phyloP scores from a whole-genome alignment of 208 protist species.

The Leptomonas seymouri region DNA sequence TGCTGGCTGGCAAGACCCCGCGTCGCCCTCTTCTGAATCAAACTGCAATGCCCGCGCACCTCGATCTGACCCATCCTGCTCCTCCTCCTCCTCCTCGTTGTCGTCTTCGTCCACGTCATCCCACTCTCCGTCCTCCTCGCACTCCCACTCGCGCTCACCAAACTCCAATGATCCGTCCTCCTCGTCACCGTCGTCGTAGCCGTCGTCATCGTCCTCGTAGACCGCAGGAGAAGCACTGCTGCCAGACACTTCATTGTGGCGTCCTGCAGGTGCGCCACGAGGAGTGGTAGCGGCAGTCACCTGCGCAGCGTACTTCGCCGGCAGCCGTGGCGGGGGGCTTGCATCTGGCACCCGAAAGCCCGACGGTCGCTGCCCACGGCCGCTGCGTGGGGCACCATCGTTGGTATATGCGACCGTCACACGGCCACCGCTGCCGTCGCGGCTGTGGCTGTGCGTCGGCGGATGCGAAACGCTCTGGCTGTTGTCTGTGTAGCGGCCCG shows the following conservation, averaged over 20 bases:
- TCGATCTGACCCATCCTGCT: neutral
- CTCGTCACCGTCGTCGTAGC: conserved; percentile 7
- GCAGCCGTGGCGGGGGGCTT: conserved; percentile 21
- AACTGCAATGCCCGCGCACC: conserved; percentile 3
- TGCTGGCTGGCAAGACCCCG: neutral
- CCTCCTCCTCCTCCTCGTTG: conserved; percentile 2
- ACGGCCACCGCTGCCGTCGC: neutral
- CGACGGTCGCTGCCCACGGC: neutral
- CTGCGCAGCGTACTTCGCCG: neutral
- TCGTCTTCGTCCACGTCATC: neutral
- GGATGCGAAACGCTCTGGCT: conserved; percentile 6
- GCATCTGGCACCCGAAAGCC: neutral
- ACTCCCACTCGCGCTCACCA: neutral
- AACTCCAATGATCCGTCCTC: neutral
- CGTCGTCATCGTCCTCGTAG: conserved; percentile 5
- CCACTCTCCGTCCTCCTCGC: neutral
- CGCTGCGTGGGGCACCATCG: neutral
- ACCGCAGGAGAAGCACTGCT: neutral
- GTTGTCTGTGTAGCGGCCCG: conserved; percentile 16
- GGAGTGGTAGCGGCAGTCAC: neutral
- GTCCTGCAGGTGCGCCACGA: neutral
- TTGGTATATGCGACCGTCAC: neutral
- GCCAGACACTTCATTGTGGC: neutral
- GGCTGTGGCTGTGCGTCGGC: conserved; percentile 10
- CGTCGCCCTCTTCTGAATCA: neutral